Conservation (phyloP, 257 asterid genomes). For the Ilex asprella region DNA sequence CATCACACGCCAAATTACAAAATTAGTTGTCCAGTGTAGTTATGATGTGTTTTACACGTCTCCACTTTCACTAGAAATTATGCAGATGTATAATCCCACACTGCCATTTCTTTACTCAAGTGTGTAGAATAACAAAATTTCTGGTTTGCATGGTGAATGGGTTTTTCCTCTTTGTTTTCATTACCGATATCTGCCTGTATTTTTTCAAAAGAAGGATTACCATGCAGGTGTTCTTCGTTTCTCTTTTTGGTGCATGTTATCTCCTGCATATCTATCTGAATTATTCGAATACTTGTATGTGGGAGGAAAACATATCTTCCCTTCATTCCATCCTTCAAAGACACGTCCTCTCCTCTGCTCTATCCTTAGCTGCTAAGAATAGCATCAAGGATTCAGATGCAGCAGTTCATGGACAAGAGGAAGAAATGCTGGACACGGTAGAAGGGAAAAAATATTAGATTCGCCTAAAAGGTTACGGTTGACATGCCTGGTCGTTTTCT, state of each 20-base stretch:
- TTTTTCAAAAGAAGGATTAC: slow-evolving; percentile 28
- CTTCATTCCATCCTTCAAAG: slow-evolving; percentile 81
- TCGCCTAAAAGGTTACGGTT: neutral
- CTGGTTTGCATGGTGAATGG: no score
- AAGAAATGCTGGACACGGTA: no score
- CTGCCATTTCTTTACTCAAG: no score
- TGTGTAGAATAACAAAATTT: no score
- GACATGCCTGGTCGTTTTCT: slow-evolving; percentile 87
- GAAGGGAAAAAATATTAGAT: neutral
- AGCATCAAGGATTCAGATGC: neutral
- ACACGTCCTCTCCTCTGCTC: slow-evolving; percentile 76
- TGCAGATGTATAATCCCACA: no score
- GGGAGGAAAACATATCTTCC: slow-evolving; percentile 82
- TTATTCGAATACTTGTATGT: slow-evolving; percentile 83
- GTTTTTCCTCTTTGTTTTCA: no score
- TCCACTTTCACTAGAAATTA: no score
- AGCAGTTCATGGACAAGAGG: neutral
- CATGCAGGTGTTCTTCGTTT: slow-evolving; percentile 94
- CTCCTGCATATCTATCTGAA: slow-evolving; percentile 85
- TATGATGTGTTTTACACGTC: no score
- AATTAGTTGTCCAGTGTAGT: neutral
- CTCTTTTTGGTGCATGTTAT: slow-evolving; percentile 62
- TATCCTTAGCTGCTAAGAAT: slow-evolving; percentile 55
- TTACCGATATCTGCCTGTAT: neutral
- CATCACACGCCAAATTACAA: slow-evolving; percentile 17